Base-by-base conservation (phyloP, 164 flowering plant genomes). In the Umbilicus rupestris region DNA sequence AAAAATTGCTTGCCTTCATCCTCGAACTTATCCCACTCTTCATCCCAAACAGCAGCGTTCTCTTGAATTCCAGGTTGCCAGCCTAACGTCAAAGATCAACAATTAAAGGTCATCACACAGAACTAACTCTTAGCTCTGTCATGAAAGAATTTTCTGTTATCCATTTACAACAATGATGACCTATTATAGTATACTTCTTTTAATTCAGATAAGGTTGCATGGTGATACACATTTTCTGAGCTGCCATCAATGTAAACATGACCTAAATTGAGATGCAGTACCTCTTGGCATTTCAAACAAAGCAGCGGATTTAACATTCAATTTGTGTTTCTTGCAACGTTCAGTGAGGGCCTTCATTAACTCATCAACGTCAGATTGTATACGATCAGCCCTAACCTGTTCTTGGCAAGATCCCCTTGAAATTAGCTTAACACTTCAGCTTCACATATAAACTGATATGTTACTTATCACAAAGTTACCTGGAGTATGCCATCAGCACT, bases 1-100 rank as follows among this genome's bases (percentile, higher is more conserved):
- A 52, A 46, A 39, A 31, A 24, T n/a, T 11, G 14, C 71, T 66
- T 70, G 83, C 92, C 92, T 83, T 83, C 87, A 78, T 87, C 92
- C 74, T 91, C 97, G 79, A 94, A 94, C 68, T 91, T 87, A 76
- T 94, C 99, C 99, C 99, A 94, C 33, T 85, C 93, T 79, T 91
- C 97, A 82, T 94, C 92, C 99, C 97, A 94, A 70, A 82, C 84
- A 75, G 96, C 89, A 59, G 93, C 95, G 30, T 82, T 86, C 75
- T 81, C 93, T 75, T 81, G 91, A 71, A 89, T 78, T 55, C 97
- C 99, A 78, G 90, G 81, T 67, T 79, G 78, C 90, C 84, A 85
- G 67, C 85, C 89, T 85, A 49, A 16, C 49, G 58, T n/a, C 65
- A n/a, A 63, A 35, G 29, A 20, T 33, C 29, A 63, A 63, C 29